phyloP scores from a whole-genome alignment of 2,329 filamentous ascomycete species.

The Tolypocladium sp. region DNA sequence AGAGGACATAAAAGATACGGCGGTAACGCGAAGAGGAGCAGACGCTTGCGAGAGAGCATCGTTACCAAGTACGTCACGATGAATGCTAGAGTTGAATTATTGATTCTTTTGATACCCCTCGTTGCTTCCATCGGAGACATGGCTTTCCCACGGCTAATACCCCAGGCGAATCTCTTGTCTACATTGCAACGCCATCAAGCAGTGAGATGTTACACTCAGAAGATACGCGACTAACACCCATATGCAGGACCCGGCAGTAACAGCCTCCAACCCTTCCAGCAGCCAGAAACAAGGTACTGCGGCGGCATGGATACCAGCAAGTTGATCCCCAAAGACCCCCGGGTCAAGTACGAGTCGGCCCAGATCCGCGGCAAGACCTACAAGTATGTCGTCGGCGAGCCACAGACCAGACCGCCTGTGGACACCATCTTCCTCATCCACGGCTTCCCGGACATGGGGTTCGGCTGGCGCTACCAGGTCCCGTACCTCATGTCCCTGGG shows the following conservation, averaged over 20 bases:
- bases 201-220: background rate
- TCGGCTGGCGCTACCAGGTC: conserved; percentile 87
- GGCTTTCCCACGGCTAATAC: background rate
- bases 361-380: conserved; percentile 63
- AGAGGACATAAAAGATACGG: no score
- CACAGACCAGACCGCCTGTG: conserved; percentile 27
- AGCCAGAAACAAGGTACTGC: background rate
- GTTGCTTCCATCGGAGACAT: background rate
- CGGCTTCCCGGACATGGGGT: conserved; percentile 74
- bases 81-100: background rate
- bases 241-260: background rate
- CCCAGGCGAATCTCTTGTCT: background rate
- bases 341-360: conserved; percentile 55
- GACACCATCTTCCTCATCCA: conserved; percentile 52
- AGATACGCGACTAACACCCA: background rate
- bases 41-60: background rate
- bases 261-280: background rate
- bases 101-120: background rate
- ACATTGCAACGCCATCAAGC: background rate
- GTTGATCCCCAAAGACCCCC: conserved; percentile 55
- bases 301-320: conserved; percentile 48
- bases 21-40: background rate
- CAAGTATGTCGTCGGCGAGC: conserved; percentile 50
- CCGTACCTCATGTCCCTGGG: conserved; percentile 63
- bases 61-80: background rate